phyloP scores from a whole-genome alignment of 2,329 filamentous ascomycete species.

The Venturia pyrina region DNA sequence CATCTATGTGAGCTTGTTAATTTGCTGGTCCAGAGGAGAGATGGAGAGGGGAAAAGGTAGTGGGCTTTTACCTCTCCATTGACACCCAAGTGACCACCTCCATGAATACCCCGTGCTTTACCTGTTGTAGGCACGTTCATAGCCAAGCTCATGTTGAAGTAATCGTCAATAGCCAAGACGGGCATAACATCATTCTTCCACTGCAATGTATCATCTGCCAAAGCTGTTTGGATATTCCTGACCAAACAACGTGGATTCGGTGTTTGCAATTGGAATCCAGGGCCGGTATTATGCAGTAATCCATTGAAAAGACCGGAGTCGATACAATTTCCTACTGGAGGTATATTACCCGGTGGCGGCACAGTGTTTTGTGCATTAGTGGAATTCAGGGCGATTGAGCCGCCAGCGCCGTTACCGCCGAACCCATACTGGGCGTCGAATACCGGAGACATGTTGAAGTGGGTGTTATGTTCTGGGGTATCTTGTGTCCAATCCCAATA shows the following conservation, averaged over 20 bases:
- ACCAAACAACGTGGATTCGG: slow-evolving; percentile 1
- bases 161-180: not conserved
- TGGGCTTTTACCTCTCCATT: not conserved
- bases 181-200: slow-evolving; percentile 7
- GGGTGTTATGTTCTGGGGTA: slow-evolving; percentile 15
- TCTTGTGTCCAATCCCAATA: slow-evolving; percentile 14
- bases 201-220: not conserved
- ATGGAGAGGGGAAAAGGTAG: slow-evolving; percentile 14
- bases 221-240: not conserved
- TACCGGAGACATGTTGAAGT: slow-evolving; percentile 19
- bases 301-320: not conserved
- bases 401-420: slow-evolving; percentile 22
- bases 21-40: slow-evolving; percentile 14
- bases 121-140: not conserved
- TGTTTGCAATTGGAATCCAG: not conserved
- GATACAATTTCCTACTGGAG: slow-evolving; percentile 5
- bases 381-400: not conserved
- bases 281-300: not conserved
- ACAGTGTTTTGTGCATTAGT: slow-evolving; percentile 6
- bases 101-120: not conserved
- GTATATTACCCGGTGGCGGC: not conserved
- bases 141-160: not conserved
- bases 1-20: slow-evolving; percentile 20
- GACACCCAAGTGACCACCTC: not conserved
- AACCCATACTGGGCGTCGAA: slow-evolving; percentile 26